phyloP scores from a whole-genome alignment of 2,329 filamentous ascomycete species.

The Paracamarosporium sp. region DNA sequence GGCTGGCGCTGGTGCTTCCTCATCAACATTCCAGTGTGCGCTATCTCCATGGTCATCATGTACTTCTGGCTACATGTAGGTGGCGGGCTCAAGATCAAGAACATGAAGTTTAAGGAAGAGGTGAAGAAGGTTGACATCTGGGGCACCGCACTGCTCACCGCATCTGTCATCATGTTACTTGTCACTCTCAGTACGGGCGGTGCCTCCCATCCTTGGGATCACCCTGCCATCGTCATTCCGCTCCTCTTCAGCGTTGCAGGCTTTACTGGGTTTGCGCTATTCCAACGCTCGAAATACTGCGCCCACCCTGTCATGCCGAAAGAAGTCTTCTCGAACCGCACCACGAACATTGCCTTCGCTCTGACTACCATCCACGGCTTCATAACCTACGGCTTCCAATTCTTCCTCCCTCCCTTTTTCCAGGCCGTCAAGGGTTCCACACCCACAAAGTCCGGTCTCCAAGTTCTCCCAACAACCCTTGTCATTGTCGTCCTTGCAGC shows the following conservation, averaged over 20 bases:
- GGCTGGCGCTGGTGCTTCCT: conserved; percentile 58
- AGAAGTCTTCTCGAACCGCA: conserved; percentile 54
- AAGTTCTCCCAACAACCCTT: conserved; percentile 36
- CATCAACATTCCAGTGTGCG: conserved; percentile 44
- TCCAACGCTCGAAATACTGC: conserved; percentile 44
- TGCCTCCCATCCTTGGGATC: conserved; percentile 51
- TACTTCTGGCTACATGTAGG: conserved; percentile 37
- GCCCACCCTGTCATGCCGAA: conserved; percentile 49
- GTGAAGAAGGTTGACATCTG: conserved; percentile 49
- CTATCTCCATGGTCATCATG: conserved; percentile 33
- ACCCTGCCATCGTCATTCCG: conserved; percentile 49
- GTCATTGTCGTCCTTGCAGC: conserved; percentile 30
- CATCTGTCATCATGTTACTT: conserved; percentile 49
- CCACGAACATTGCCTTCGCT: conserved; percentile 44
- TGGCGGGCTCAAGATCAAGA: conserved; percentile 19
- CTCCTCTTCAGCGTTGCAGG: conserved; percentile 54
- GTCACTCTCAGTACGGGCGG: conserved; percentile 56
- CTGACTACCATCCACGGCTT: conserved; percentile 40
- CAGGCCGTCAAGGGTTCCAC: conserved; percentile 32
- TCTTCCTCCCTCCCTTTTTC: conserved; percentile 38
- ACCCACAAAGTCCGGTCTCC: conserved; percentile 29
- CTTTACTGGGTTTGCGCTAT: conserved; percentile 47
- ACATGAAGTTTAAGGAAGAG: conserved; percentile 18
- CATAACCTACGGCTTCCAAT: conserved; percentile 34
- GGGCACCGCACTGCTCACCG: conserved; percentile 54